Conservation (phyloP, 352 stramenopile genomes). For the Pelagophyceae sp. region DNA sequence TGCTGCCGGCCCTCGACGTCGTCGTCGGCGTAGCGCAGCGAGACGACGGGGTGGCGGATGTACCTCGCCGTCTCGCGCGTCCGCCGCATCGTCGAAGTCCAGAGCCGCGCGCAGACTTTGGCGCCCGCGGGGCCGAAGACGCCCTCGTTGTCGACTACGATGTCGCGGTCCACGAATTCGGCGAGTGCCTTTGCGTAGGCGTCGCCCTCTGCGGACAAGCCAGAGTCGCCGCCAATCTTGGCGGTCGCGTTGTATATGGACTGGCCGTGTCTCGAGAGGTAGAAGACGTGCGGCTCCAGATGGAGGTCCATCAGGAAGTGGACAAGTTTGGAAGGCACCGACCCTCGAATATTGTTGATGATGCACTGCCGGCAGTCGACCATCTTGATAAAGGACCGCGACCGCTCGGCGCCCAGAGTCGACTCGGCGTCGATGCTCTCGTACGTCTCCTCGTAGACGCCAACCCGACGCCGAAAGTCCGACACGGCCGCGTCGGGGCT, state of each 20-base stretch:
- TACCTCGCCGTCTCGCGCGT: conserved; percentile 90
- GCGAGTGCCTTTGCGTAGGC: conserved; percentile 86
- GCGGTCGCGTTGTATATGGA: conserved; percentile 94
- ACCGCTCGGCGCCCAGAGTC: conserved; percentile 31
- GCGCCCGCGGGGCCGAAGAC: not conserved
- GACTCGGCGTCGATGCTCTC: conserved; percentile 33
- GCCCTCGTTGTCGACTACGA: conserved; percentile 4
- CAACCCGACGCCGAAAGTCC: conserved; percentile 52
- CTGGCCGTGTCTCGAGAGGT: conserved; percentile 90
- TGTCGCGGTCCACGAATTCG: conserved; percentile 63
- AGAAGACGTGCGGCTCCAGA: conserved; percentile 82
- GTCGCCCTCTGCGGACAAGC: conserved; percentile 74
- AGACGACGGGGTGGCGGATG: conserved; percentile 50
- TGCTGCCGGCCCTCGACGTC: conserved; percentile 52
- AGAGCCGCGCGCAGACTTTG: conserved; percentile 58
- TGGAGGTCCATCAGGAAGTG: conserved; percentile 92
- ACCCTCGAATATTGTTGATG: conserved; percentile 57
- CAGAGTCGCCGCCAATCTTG: conserved; percentile 88
- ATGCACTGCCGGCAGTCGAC: conserved; percentile 59
- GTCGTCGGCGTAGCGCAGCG: conserved; percentile 39
- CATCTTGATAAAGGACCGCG: conserved; percentile 53
- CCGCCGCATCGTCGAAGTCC: conserved; percentile 87
- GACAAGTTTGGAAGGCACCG: conserved; percentile 70
- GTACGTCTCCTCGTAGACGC: conserved; percentile 51
- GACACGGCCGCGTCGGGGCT: conserved; percentile 45